These are phyloP conservation scores for Calendula officinalis DNA, from an alignment of 129 eudicot species.

Conservation along the genomic window DNA sequence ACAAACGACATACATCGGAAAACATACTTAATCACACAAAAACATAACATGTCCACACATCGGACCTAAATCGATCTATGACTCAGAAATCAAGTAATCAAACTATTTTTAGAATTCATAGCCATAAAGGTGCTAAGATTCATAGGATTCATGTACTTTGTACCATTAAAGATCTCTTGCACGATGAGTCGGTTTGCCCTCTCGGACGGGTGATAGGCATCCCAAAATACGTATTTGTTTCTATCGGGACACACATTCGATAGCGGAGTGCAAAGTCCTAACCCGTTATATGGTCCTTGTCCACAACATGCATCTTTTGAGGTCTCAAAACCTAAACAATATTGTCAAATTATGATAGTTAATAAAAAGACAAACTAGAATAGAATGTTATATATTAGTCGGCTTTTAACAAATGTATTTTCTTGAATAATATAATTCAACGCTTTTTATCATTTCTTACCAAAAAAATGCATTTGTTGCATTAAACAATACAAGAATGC, in stretches of 20 bases:
- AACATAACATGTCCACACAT: neutral
- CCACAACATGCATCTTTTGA: slow-evolving; percentile 73
- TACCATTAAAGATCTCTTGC: slow-evolving; percentile 42
- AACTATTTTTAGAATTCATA: slow-evolving; percentile 34
- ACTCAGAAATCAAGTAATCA: neutral
- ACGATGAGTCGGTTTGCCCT: slow-evolving; percentile 59
- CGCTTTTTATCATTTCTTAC: no score
- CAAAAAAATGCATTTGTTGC: no score
- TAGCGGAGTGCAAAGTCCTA: slow-evolving; percentile 62
- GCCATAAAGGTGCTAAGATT: slow-evolving; percentile 52
- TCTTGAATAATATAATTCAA: no score
- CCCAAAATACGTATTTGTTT: slow-evolving; percentile 62
- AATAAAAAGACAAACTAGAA: no score
- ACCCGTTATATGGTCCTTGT: slow-evolving; percentile 71
- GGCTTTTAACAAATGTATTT: no score
- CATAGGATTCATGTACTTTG: slow-evolving; percentile 51
- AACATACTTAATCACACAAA: neutral
- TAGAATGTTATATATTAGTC: no score
- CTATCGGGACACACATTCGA: slow-evolving; percentile 59
- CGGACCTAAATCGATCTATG: neutral
- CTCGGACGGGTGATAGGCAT: slow-evolving; percentile 65
- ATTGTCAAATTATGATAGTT: neutral
- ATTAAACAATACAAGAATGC: no score
- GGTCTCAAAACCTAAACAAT: slow-evolving; percentile 51
- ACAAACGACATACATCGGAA: neutral